Conservation (phyloP, 2,329 filamentous ascomycete species). For the Nigrograna mackinnonii region DNA sequence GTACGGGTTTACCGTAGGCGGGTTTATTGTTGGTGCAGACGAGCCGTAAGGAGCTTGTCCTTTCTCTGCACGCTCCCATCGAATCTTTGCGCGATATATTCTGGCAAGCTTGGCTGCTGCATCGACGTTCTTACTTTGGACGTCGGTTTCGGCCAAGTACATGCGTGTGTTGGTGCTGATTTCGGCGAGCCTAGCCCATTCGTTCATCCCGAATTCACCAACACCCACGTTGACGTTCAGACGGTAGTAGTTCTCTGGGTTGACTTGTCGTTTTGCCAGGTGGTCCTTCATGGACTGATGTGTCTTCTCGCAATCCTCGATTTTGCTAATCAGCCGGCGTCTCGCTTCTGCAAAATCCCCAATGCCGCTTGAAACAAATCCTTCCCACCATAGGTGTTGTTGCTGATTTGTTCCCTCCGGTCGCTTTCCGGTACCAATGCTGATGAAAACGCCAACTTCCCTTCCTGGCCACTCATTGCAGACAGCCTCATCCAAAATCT, state of each 20-base stretch:
- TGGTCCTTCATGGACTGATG: constrained; percentile 87
- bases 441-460: constrained; percentile 89
- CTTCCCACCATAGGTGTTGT: constrained; percentile 87
- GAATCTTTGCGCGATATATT: constrained; percentile 75
- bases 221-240: constrained; percentile 97
- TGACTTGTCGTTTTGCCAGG: constrained; percentile 76
- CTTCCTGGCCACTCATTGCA: constrained; percentile 94
- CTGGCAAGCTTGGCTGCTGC: constrained; percentile 81
- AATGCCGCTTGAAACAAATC: constrained; percentile 70
- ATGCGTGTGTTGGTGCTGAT: constrained; percentile 90
- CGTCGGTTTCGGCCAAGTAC: constrained; percentile 74
- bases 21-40: not conserved
- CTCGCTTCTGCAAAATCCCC: constrained; percentile 92
- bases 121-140: constrained; percentile 76
- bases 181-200: constrained; percentile 91
- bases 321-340: constrained; percentile 82
- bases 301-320: constrained; percentile 91
- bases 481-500: constrained; percentile 85
- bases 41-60: constrained; percentile 31
- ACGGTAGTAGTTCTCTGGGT: constrained; percentile 88
- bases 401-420: constrained; percentile 70
- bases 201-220: constrained; percentile 98
- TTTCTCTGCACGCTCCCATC: constrained; percentile 59
- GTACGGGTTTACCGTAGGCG: constrained; percentile 28
- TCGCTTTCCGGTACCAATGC: constrained; percentile 90